Evolutionary conservation across 164 flowering plant genomes (phyloP).

Genomic region (Hamamelis virginiana): DNA sequence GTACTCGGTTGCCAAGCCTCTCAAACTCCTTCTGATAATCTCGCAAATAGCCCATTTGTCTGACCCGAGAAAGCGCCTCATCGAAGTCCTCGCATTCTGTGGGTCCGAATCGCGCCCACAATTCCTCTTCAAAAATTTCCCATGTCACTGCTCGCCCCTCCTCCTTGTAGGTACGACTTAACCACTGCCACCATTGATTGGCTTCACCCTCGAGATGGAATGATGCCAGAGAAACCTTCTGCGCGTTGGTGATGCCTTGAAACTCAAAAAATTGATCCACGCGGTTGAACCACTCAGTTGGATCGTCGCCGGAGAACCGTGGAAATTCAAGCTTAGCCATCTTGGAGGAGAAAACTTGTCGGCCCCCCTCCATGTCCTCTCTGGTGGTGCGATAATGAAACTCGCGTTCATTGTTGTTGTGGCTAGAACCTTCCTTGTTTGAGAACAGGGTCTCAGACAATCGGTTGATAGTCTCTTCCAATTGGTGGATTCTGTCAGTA

Average conservation of each 20-base stretch:
- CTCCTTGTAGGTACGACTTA: not conserved
- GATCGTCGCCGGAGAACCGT: not conserved
- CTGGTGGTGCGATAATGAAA: not conserved
- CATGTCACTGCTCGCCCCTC: not conserved
- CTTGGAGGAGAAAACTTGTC: not conserved
- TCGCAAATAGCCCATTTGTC: not conserved
- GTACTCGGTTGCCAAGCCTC: no score
- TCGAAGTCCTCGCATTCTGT: no score
- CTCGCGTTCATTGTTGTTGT: not conserved
- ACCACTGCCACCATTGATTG: not conserved
- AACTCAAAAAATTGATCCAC: no score
- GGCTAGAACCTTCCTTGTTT: not conserved
- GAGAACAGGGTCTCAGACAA: not conserved
- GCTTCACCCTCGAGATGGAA: no score
- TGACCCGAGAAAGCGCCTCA: not conserved
- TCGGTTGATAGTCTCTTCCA: not conserved
- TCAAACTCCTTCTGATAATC: no score
- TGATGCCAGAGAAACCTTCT: no score
- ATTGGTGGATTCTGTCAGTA: not conserved
- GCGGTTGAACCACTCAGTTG: no score
- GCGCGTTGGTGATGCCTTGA: no score
- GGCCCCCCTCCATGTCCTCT: not conserved
- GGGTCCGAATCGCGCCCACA: not conserved
- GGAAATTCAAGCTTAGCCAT: not conserved
- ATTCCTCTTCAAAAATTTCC: not conserved